Conservation (phyloP, 73 alveolate genomes). For the Blepharisma stoltei region DNA sequence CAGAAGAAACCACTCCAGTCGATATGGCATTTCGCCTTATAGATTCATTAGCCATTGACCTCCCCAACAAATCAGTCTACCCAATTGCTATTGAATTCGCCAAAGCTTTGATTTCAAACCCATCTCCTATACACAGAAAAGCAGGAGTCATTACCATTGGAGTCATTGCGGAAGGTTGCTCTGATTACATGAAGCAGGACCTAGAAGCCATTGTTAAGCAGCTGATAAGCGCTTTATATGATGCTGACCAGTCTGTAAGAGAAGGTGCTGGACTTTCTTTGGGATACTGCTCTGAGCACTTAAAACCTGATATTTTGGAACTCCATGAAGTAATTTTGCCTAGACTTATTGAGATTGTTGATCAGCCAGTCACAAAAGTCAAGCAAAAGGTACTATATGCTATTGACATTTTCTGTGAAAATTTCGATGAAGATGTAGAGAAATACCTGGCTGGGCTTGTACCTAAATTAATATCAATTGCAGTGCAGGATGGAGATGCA, state of each 20-base stretch:
- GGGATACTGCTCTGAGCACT: conserved; percentile 29
- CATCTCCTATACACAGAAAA: not conserved
- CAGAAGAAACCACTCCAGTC: conserved; percentile 20
- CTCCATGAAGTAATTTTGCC: conserved; percentile 10
- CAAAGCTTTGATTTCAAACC: not conserved
- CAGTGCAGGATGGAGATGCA: not conserved
- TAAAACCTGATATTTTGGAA: conserved; percentile 27
- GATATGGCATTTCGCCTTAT: conserved; percentile 31
- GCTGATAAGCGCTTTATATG: not conserved
- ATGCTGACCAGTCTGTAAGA: conserved; percentile 10
- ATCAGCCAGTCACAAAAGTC: conserved; percentile 3
- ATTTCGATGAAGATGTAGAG: conserved; percentile 24
- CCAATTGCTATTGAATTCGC: conserved; percentile 10
- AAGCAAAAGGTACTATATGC: conserved; percentile 25
- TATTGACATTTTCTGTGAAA: conserved; percentile 24
- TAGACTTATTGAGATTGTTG: not conserved
- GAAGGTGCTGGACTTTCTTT: conserved; percentile 30
- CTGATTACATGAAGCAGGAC: conserved; percentile 25
- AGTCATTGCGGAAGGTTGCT: conserved; percentile 27
- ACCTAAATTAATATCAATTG: not conserved
- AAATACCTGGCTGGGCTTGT: conserved; percentile 18
- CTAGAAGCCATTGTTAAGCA: not conserved
- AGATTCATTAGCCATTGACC: conserved; percentile 19
- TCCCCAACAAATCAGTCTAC: conserved; percentile 23
- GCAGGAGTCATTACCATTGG: conserved; percentile 19